Evolutionary conservation across 2,329 filamentous ascomycete species (phyloP).

Genomic region (Cordyceps pruinosa): DNA sequence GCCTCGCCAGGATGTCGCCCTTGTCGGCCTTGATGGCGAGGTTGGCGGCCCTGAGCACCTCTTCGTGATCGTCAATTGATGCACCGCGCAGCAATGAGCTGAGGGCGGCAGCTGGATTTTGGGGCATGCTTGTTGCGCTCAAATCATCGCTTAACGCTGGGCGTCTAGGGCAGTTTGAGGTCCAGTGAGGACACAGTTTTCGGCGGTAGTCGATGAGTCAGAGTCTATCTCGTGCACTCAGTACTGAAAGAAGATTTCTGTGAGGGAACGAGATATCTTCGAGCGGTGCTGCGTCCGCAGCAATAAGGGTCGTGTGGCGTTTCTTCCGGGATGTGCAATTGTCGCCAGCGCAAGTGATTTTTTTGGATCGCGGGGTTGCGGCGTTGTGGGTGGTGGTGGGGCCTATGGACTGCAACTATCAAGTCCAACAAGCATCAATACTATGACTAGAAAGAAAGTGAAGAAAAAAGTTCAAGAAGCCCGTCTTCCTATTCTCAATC

Average conservation of each 20-base stretch:
- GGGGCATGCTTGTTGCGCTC: slow-evolving; percentile 27
- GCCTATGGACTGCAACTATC: too few relatives aligned
- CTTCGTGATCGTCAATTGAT: slow-evolving; percentile 63
- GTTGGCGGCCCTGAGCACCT: slow-evolving; percentile 60
- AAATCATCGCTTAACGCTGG: slow-evolving; percentile 19
- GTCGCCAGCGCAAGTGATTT: background rate
- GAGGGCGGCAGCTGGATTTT: slow-evolving; percentile 44
- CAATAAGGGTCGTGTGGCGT: background rate
- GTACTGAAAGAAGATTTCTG: background rate
- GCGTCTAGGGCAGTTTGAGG: background rate
- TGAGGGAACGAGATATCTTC: background rate
- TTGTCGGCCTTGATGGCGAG: slow-evolving; percentile 56
- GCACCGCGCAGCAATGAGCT: slow-evolving; percentile 47
- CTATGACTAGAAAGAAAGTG: too few relatives aligned
- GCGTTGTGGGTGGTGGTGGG: slow-evolving; percentile 12
- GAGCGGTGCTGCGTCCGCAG: background rate
- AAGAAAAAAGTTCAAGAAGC: too few relatives aligned
- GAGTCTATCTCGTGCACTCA: background rate
- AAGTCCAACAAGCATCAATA: too few relatives aligned
- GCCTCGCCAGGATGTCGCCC: slow-evolving; percentile 51
- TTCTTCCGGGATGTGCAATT: background rate
- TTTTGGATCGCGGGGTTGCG: slow-evolving; percentile 13
- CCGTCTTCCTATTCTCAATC: too few relatives aligned
- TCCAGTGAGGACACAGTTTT: background rate
- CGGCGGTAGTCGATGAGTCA: background rate